Conservation (phyloP, 495 filamentous ascomycete species). For the Terfezia claveryi region DNA sequence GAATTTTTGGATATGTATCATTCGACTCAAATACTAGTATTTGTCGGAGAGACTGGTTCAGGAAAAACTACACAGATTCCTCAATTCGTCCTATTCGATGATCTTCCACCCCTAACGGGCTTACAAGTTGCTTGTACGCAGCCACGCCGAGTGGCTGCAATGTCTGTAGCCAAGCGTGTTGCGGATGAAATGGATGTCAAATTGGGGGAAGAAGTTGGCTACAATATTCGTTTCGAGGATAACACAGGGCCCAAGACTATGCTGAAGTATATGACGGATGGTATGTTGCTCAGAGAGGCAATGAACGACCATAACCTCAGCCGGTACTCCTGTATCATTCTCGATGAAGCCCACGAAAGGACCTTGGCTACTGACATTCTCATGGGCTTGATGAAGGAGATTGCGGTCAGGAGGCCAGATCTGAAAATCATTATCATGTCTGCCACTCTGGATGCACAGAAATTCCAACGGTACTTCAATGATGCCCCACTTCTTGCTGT, state of each 20-base stretch:
- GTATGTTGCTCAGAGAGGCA: constrained; percentile 92
- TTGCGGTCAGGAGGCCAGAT: constrained; percentile 55
- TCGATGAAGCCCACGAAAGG: constrained; percentile 94
- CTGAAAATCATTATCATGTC: constrained; percentile 98
- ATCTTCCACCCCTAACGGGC: constrained; percentile 58
- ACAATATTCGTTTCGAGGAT: constrained; percentile 99
- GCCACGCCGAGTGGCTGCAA: constrained; percentile 90
- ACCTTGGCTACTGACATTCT: constrained; percentile 88
- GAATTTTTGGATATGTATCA: constrained; percentile 90
- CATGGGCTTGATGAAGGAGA: constrained; percentile 83
- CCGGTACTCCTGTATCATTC: constrained; percentile 91
- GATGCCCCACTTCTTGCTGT: constrained; percentile 83
- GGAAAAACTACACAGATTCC: constrained; percentile 98
- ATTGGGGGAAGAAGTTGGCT: constrained; percentile 89
- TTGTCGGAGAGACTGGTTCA: constrained; percentile 97
- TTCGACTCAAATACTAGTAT: constrained; percentile 80
- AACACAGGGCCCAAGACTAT: constrained; percentile 76
- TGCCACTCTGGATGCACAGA: constrained; percentile 86
- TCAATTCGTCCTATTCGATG: constrained; percentile 93
- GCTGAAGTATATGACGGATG: constrained; percentile 99
- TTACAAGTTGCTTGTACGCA: constrained; percentile 97
- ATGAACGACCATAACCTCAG: constrained; percentile 88
- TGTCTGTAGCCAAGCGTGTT: constrained; percentile 98
- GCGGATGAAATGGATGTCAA: constrained; percentile 89
- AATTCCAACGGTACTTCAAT: constrained; percentile 96